These are phyloP conservation scores for Phragmites australis DNA, from an alignment of 176 grass and related monocot species.

Conservation along the genomic window DNA sequence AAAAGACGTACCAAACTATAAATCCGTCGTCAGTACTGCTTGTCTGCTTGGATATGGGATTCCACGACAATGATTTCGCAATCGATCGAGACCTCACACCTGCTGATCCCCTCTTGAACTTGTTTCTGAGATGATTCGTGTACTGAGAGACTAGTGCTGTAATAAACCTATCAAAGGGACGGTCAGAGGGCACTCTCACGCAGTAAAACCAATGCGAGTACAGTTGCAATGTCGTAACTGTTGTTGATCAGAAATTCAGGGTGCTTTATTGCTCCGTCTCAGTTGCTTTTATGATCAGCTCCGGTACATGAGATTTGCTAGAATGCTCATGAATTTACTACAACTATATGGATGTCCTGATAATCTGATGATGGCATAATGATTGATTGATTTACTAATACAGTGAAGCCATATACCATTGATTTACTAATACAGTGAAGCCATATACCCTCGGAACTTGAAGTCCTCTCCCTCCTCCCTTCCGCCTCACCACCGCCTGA, in stretches of 20 bases:
- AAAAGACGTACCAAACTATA: too few species aligned
- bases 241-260: conserved; percentile 16
- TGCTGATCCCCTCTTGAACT: conserved; percentile 1
- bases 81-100: conserved; percentile 35
- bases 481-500: too few species aligned
- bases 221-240: background rate
- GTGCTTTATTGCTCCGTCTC: conserved; percentile 37
- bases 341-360: background rate
- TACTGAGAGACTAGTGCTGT: background rate
- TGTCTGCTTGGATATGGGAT: background rate
- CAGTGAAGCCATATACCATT: too few species aligned
- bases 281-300: conserved; percentile 16
- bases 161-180: conserved; percentile 25
- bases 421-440: too few species aligned
- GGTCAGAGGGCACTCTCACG: conserved; percentile 41
- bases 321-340: background rate
- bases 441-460: too few species aligned
- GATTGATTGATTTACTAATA: background rate
- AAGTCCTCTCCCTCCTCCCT: too few species aligned
- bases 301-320: background rate
- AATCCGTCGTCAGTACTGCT: conserved; percentile 6
- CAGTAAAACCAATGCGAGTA: conserved; percentile 36
- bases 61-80: conserved; percentile 44
- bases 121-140: conserved; percentile 22
- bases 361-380: conserved; percentile 16